These are phyloP conservation scores for Endocladia muricata DNA, from an alignment of 31 red algal genomes.

Conservation along the genomic window DNA sequence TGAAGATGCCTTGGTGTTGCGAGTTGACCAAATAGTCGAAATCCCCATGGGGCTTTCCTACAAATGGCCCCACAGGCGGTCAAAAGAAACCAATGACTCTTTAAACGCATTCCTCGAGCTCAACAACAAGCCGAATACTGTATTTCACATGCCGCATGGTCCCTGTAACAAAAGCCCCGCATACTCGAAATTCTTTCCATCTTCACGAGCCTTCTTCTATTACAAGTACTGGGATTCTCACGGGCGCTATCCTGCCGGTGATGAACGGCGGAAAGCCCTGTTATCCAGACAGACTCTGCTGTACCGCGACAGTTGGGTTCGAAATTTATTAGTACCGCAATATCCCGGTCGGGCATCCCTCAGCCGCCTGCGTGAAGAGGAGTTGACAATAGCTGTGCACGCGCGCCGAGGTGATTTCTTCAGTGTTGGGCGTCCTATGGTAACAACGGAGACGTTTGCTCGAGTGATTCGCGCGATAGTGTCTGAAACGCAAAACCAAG, in stretches of 20 bases:
- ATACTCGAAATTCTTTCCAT: background rate
- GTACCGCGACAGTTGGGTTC: background rate
- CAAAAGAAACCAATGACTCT: background rate
- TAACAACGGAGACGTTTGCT: constrained; percentile 6
- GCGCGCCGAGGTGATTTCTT: constrained; percentile 60
- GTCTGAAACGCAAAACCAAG: background rate
- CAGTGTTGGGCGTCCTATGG: constrained; percentile 20
- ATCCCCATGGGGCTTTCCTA: constrained; percentile 37
- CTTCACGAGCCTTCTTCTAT: constrained; percentile 28
- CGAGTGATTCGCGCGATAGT: constrained; percentile 4
- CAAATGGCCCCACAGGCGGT: constrained; percentile 1
- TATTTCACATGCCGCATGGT: constrained; percentile 51
- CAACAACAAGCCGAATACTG: constrained; percentile 28
- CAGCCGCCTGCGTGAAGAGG: constrained; percentile 1
- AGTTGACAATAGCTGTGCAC: constrained; percentile 37
- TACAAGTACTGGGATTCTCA: constrained; percentile 72
- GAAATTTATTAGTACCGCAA: background rate
- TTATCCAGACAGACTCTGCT: background rate
- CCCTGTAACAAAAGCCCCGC: constrained; percentile 32
- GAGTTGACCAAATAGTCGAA: constrained; percentile 17
- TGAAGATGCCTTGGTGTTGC: background rate
- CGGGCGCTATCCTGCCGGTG: background rate
- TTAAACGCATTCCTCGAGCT: constrained; percentile 12
- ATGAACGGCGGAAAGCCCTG: background rate
- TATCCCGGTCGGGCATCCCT: background rate